These are phyloP conservation scores for Neurospora sp. DNA, from an alignment of 495 filamentous ascomycete genomes.

Conservation along the genomic window DNA sequence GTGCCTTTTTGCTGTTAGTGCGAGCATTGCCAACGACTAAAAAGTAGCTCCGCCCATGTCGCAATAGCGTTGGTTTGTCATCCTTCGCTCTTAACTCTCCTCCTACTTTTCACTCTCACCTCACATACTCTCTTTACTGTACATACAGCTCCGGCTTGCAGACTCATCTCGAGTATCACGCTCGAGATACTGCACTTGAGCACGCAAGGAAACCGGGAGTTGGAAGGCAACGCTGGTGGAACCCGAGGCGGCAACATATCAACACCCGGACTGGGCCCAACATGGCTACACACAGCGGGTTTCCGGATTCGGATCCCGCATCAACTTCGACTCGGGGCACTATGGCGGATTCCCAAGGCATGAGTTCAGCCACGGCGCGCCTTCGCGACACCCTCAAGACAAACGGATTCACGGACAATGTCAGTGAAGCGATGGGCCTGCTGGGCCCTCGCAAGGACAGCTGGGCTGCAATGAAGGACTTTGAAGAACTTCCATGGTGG, in stretches of 20 bases:
- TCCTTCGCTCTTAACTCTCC: background rate
- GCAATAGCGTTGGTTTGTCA: background rate
- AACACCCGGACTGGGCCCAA: background rate
- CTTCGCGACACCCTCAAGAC: constrained; percentile 3
- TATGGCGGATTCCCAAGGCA: background rate
- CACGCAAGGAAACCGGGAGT: background rate
- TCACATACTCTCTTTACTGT: background rate
- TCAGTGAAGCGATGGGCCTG: constrained; percentile 33
- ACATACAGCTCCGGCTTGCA: background rate
- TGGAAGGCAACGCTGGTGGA: background rate
- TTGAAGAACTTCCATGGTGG: constrained; percentile 58
- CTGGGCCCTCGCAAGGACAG: constrained; percentile 19
- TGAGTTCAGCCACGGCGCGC: background rate
- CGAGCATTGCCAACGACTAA: background rate
- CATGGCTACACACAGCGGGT: background rate
- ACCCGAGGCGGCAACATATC: background rate
- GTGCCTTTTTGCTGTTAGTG: background rate
- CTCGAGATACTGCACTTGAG: background rate
- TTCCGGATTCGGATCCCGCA: background rate
- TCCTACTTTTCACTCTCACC: background rate
- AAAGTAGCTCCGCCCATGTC: background rate
- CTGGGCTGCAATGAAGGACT: constrained; percentile 45
- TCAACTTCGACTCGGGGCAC: background rate
- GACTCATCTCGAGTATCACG: background rate
- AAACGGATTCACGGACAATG: constrained; percentile 10